These are phyloP conservation scores for Leucocoprinus sp. DNA, from an alignment of 768 basidiomycete species.

Conservation along the genomic window DNA sequence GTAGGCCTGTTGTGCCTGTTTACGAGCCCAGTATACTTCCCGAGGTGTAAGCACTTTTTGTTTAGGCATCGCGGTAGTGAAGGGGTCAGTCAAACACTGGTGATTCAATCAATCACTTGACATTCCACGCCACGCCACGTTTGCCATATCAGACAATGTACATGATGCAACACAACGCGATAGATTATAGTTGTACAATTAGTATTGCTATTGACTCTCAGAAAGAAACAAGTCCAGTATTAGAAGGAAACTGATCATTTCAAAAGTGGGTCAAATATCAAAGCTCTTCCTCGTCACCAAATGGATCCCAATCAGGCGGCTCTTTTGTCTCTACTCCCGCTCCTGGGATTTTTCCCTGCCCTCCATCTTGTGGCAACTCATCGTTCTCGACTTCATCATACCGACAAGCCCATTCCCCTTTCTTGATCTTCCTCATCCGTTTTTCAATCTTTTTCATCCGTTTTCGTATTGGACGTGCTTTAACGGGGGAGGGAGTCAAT, in stretches of 20 bases:
- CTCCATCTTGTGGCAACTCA: not conserved
- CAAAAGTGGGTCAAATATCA: constrained; percentile 8
- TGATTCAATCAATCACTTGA: too few relatives aligned
- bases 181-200: too few relatives aligned
- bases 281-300: constrained; percentile 25
- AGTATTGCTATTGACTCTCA: too few relatives aligned
- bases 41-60: constrained; percentile 51
- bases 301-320: constrained; percentile 21
- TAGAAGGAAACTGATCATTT: not conserved
- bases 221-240: not conserved
- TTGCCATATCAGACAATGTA: too few relatives aligned
- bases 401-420: constrained; percentile 22
- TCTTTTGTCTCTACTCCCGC: constrained; percentile 9
- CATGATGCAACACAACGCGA: too few relatives aligned
- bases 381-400: constrained; percentile 20
- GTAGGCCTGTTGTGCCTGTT: constrained; percentile 54
- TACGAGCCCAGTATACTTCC: constrained; percentile 52
- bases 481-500: constrained; percentile 34
- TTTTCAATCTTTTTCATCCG: constrained; percentile 24
- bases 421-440: constrained; percentile 24
- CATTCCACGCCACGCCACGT: too few relatives aligned
- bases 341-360: too few relatives aligned
- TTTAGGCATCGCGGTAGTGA: constrained; percentile 35
- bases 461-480: constrained; percentile 28
- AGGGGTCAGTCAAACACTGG: not conserved